Evolutionary conservation across 352 stramenopile genomes (phyloP).

Genomic region (Phytophthora pisi): DNA sequence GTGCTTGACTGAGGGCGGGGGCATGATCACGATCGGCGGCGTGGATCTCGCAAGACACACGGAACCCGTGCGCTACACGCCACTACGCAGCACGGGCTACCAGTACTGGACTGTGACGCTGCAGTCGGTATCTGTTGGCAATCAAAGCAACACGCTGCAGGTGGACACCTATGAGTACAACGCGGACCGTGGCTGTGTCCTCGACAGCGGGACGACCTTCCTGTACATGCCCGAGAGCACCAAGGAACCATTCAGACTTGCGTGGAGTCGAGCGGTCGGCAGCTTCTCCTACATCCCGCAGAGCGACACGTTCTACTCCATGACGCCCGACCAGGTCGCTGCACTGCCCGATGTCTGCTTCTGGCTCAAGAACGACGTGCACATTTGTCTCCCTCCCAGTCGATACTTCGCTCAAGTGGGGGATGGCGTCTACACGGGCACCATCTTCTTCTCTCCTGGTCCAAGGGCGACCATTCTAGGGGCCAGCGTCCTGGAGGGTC

Average conservation of each 20-base stretch:
- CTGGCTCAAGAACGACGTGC: conserved; percentile 62
- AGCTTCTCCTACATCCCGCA: conserved; percentile 47
- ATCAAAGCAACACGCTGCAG: conserved; percentile 34
- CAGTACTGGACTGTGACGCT: conserved; percentile 84
- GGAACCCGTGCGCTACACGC: conserved; percentile 87
- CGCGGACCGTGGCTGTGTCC: conserved; percentile 66
- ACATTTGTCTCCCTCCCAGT: conserved; percentile 55
- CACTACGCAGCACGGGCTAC: conserved; percentile 70
- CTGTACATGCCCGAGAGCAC: conserved; percentile 63
- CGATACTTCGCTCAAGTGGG: conserved; percentile 58
- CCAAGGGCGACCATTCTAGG: conserved; percentile 76
- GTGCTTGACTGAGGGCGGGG: conserved; percentile 90
- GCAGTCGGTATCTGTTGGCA: conserved; percentile 54
- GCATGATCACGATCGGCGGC: conserved; percentile 93
- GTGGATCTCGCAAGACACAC: conserved; percentile 73
- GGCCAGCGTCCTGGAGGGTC: conserved; percentile 61
- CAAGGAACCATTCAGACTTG: conserved; percentile 44
- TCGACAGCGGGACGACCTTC: conserved; percentile 85
- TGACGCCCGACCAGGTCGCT: conserved; percentile 36
- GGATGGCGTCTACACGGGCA: conserved; percentile 53
- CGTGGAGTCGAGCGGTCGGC: conserved; percentile 56
- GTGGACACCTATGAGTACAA: conserved; percentile 59
- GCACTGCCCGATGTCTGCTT: conserved; percentile 71
- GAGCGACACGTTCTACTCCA: conserved; percentile 51
- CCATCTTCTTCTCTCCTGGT: conserved; percentile 72